Conservation (phyloP, 1,284 basidiomycete genomes). For the Ustilago trichophora region DNA sequence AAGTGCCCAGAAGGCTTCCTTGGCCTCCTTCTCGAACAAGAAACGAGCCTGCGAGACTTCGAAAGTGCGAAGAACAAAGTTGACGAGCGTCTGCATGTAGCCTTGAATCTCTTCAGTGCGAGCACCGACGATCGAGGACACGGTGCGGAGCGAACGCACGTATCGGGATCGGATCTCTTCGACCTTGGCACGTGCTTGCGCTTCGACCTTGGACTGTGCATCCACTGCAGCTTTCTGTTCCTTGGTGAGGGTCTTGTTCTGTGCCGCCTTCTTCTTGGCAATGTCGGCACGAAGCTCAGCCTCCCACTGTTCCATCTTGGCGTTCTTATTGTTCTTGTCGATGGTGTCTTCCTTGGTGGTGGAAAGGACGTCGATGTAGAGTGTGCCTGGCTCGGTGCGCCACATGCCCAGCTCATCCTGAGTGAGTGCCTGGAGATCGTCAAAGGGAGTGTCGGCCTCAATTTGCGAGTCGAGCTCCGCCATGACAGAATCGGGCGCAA, state of each 20-base stretch:
- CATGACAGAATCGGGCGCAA: slow-evolving; percentile 57
- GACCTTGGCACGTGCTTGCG: slow-evolving; percentile 51
- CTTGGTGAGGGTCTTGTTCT: slow-evolving; percentile 56
- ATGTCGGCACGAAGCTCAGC: slow-evolving; percentile 63
- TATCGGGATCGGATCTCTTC: slow-evolving; percentile 41
- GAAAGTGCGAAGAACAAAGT: slow-evolving; percentile 34
- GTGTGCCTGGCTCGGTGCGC: slow-evolving; percentile 51
- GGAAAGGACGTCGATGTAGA: slow-evolving; percentile 59
- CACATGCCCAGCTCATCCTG: slow-evolving; percentile 62
- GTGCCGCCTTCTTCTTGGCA: slow-evolving; percentile 63
- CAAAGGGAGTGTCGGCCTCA: slow-evolving; percentile 37
- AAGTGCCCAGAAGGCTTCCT: slow-evolving; percentile 46
- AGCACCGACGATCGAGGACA: slow-evolving; percentile 47
- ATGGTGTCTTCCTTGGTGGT: slow-evolving; percentile 35
- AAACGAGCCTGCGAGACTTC: slow-evolving; percentile 40
- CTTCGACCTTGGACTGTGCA: slow-evolving; percentile 58
- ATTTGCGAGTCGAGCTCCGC: slow-evolving; percentile 51
- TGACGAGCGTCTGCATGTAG: slow-evolving; percentile 50
- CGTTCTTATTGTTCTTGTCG: slow-evolving; percentile 53
- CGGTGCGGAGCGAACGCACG: slow-evolving; percentile 43
- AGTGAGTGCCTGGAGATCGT: slow-evolving; percentile 46
- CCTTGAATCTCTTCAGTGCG: slow-evolving; percentile 46
- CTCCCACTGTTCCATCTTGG: slow-evolving; percentile 64
- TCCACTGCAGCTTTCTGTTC: slow-evolving; percentile 60
- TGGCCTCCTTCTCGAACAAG: slow-evolving; percentile 38